These are phyloP conservation scores for Pythium graminicola DNA, from an alignment of 352 stramenopile genomes.

Conservation along the genomic window DNA sequence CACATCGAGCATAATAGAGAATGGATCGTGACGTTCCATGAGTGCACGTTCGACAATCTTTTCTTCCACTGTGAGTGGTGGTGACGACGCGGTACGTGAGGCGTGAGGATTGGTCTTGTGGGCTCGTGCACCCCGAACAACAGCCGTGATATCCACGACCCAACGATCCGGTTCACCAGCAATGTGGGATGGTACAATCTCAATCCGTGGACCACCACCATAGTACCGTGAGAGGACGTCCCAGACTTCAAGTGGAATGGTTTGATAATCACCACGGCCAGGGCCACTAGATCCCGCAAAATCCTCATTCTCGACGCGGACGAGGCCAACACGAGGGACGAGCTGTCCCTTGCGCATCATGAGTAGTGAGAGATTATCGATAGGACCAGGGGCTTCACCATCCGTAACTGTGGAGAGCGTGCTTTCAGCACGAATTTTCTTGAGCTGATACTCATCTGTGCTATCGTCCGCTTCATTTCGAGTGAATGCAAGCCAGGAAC, in stretches of 20 bases:
- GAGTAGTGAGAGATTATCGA: slow-evolving; percentile 59
- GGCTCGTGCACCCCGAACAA: slow-evolving; percentile 15
- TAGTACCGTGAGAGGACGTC: slow-evolving; percentile 67
- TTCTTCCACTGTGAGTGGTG: slow-evolving; percentile 17
- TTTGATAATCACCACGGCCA: slow-evolving; percentile 41
- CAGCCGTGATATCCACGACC: slow-evolving; percentile 16
- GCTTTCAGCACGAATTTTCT: slow-evolving; percentile 12
- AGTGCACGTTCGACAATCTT: slow-evolving; percentile 43
- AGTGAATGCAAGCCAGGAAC: slow-evolving; percentile 61
- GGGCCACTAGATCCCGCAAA: slow-evolving; percentile 9
- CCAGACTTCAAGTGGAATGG: slow-evolving; percentile 61
- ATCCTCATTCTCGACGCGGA: slow-evolving; percentile 17
- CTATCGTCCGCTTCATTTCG: slow-evolving; percentile 17
- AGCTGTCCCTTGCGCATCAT: slow-evolving; percentile 47
- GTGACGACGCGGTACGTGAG: slow-evolving; percentile 12
- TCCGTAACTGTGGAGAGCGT: slow-evolving; percentile 3
- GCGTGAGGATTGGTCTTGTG: slow-evolving; percentile 25
- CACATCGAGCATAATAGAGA: slow-evolving; percentile 13
- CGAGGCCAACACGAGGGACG: slow-evolving; percentile 35
- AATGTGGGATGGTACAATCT: slow-evolving; percentile 33
- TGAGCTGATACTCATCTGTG: neutral
- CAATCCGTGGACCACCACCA: slow-evolving; percentile 52
- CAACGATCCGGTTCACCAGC: slow-evolving; percentile 17
- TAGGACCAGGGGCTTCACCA: slow-evolving; percentile 30
- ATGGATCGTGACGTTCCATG: slow-evolving; percentile 35